phyloP scores from a whole-genome alignment of 2,329 filamentous ascomycete genomes.

The Colletotrichum navitas region DNA sequence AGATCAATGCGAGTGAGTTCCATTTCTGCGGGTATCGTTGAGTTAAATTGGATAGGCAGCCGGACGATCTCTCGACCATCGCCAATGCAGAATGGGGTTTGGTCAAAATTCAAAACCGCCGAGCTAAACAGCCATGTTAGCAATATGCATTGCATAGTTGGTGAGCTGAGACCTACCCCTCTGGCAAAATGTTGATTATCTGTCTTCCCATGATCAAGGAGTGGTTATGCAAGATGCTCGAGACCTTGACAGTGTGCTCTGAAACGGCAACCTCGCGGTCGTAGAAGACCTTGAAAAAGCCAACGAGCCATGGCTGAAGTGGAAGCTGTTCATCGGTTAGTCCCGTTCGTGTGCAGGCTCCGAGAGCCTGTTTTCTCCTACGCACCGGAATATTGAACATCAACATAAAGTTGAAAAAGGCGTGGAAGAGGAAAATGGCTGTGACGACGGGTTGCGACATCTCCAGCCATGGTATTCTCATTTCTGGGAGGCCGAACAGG shows the following conservation, averaged over 20 bases:
- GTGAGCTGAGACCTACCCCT: constrained; percentile 71
- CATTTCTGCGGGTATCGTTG: constrained; percentile 88
- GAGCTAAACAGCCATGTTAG: constrained; percentile 66
- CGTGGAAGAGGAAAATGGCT: constrained; percentile 78
- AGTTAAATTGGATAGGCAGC: constrained; percentile 92
- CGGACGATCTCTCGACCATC: constrained; percentile 69
- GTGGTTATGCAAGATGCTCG: constrained; percentile 88
- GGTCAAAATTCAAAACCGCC: constrained; percentile 86
- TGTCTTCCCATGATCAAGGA: constrained; percentile 96
- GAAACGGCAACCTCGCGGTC: constrained; percentile 93
- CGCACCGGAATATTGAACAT: constrained; percentile 91
- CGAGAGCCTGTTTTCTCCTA: constrained; percentile 33
- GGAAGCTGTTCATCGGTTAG: constrained; percentile 68
- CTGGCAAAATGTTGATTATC: constrained; percentile 96
- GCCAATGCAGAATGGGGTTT: constrained; percentile 84
- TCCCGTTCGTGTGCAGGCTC: neutral
- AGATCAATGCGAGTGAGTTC: constrained; percentile 91
- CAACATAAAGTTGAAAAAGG: constrained; percentile 82
- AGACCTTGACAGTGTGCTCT: constrained; percentile 91
- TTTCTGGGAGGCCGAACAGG: constrained; percentile 85
- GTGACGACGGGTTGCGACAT: constrained; percentile 83
- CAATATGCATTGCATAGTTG: constrained; percentile 15
- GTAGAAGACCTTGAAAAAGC: constrained; percentile 84
- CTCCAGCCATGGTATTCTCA: constrained; percentile 97
- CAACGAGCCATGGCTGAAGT: constrained; percentile 78